These are phyloP conservation scores for Rhodotorula kratochvilovae DNA, from an alignment of 768 basidiomycete species.

Conservation along the genomic window DNA sequence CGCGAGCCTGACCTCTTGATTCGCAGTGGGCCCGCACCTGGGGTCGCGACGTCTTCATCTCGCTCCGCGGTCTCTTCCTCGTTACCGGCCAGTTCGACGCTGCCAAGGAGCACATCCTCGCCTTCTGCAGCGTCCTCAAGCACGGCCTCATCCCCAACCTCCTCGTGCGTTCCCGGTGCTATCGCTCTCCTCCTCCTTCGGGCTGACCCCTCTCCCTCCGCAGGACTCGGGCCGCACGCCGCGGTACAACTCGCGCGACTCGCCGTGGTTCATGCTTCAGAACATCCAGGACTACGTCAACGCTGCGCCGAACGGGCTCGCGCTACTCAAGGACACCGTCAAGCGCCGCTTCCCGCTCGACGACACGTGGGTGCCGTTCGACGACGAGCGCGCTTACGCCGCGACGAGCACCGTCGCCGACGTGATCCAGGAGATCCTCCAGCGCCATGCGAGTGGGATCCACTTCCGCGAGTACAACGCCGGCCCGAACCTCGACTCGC, in stretches of 20 bases:
- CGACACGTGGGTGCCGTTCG: slow-evolving; percentile 88
- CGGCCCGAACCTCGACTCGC: slow-evolving; percentile 91
- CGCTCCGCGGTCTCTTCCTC: slow-evolving; percentile 68
- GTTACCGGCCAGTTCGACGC: slow-evolving; percentile 83
- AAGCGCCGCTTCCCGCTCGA: slow-evolving; percentile 92
- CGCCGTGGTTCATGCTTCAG: slow-evolving; percentile 99
- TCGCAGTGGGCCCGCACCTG: slow-evolving; percentile 83
- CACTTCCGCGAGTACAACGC: slow-evolving; percentile 94
- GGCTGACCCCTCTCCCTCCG: neutral
- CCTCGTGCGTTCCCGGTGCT: slow-evolving; percentile 65
- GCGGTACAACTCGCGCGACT: slow-evolving; percentile 86
- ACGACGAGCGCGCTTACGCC: slow-evolving; percentile 75
- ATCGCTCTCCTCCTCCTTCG: neutral
- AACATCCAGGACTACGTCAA: slow-evolving; percentile 91
- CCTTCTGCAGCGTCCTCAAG: slow-evolving; percentile 79
- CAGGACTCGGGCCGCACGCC: slow-evolving; percentile 40
- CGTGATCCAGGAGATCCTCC: slow-evolving; percentile 90
- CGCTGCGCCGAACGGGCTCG: slow-evolving; percentile 75
- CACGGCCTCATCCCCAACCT: slow-evolving; percentile 96
- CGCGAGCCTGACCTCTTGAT: neutral
- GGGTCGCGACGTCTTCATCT: slow-evolving; percentile 63
- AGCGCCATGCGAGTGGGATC: slow-evolving; percentile 88
- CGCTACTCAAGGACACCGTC: slow-evolving; percentile 72
- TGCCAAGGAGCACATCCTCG: slow-evolving; percentile 81
- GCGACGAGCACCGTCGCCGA: slow-evolving; percentile 83